Evolutionary conservation across 140 eudicot species (phyloP), one percentile per base, ranked within the genome.

Genomic region (Anethum foeniculum): DNA sequence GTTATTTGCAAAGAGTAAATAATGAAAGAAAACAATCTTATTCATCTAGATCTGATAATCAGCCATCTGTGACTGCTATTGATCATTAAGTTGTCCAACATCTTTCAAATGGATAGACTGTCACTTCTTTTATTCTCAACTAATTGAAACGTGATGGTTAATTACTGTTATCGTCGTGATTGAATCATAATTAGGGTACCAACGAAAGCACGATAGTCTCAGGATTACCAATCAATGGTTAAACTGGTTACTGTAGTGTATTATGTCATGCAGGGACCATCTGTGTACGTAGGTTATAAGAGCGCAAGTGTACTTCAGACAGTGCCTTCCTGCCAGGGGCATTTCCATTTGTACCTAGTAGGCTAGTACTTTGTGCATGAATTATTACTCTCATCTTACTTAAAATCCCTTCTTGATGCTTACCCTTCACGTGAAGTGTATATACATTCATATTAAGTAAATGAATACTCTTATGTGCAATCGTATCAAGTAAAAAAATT

Each of bases 311-410:
- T 39, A 71, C 77, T 75, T 75, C 67, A 68, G 30, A 30, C 36
- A 23, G 47, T 81, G 79, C 86, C 78, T 54, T 79, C 76, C 23
- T 56, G 38, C 75, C 28, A 34, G 23, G 75, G 81, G 83, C 38
- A 80, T 79, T 82, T 77, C 85, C 54, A 41, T 77, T 83, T 83
- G 74, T 72, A 43, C 75, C 60, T 39, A 44, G 72, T 77, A 51
- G 52, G 52, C 52, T 47, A 12, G 52, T 47, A 47, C 65, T 56
- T 56, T 56, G 21, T 51, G 56, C 79, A 25, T 28, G 72, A 41
- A 60, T 15, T 28, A 71, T 34, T 77, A 19, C 62, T 75, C 62
- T 69, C 62, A 58, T 18, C 56, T 68, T 71, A 19, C 46, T 71
- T 16, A 27, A n/a, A 19, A 49, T 52, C 67, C 77, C 32, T 64